Conservation (phyloP, 352 stramenopile species). For the Plasmopara viticola region DNA sequence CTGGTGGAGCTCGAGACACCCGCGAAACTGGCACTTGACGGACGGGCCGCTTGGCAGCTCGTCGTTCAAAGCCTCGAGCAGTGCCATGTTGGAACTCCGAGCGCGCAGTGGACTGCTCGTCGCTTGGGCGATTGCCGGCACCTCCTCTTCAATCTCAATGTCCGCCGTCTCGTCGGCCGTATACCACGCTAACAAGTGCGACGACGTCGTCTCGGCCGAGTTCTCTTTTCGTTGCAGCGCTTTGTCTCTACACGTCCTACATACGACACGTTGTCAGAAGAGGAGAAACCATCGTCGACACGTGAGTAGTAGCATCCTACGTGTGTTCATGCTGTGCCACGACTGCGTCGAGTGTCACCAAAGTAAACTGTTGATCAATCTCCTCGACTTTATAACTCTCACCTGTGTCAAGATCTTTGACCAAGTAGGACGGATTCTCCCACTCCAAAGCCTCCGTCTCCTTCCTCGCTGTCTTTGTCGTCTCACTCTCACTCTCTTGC, state of each 20-base stretch:
- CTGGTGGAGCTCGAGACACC: slow-evolving; percentile 58
- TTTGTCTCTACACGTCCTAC: slow-evolving; percentile 18
- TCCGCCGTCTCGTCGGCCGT: slow-evolving; percentile 73
- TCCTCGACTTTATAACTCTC: slow-evolving; percentile 75
- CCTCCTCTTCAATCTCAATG: slow-evolving; percentile 67
- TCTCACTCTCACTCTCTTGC: slow-evolving; percentile 4
- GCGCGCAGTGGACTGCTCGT: slow-evolving; percentile 17
- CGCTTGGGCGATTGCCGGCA: slow-evolving; percentile 9
- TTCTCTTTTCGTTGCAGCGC: slow-evolving; percentile 11
- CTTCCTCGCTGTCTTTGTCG: slow-evolving; percentile 7
- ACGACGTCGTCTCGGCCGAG: slow-evolving; percentile 39
- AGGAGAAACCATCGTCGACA: background rate
- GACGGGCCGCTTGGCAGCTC: slow-evolving; percentile 37
- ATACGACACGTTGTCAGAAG: slow-evolving; percentile 3
- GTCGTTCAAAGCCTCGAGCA: slow-evolving; percentile 30
- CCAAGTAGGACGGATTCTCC: slow-evolving; percentile 76
- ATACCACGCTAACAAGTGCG: slow-evolving; percentile 71
- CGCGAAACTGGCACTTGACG: slow-evolving; percentile 41
- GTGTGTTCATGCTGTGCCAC: slow-evolving; percentile 50
- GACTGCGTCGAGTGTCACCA: slow-evolving; percentile 67
- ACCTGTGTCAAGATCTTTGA: slow-evolving; percentile 77
- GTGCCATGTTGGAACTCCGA: slow-evolving; percentile 47
- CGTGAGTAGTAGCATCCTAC: slow-evolving; percentile 20
- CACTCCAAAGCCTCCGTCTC: slow-evolving; percentile 41
- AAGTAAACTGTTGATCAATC: slow-evolving; percentile 77